Evolutionary conservation across 2,329 filamentous ascomycete species (phyloP).

Genomic region (Xylaria sp.): DNA sequence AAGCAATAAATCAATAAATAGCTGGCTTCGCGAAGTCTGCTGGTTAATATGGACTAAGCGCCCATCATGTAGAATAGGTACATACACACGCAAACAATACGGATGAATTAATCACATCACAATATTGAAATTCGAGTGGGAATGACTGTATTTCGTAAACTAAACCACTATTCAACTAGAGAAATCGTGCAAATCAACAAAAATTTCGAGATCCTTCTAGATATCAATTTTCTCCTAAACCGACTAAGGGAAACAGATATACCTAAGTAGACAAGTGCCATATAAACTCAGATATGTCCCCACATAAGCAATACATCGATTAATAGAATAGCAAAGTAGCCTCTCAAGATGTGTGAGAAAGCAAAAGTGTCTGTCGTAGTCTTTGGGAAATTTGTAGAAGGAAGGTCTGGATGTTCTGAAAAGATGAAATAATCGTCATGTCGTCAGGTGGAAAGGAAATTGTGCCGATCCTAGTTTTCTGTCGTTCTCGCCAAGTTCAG

Average conservation of each 20-base stretch:
- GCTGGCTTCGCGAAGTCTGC: conserved; percentile 1
- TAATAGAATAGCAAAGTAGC: not conserved
- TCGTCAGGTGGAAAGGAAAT: conserved; percentile 12
- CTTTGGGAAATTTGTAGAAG: not conserved
- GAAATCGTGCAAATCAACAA: not conserved
- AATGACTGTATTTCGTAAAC: conserved; percentile 27
- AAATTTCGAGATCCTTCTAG: not conserved
- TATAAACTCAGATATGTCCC: not conserved
- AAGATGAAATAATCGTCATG: conserved; percentile 13
- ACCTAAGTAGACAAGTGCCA: not conserved
- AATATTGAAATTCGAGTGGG: not conserved
- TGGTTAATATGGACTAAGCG: not conserved
- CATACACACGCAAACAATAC: conserved; percentile 12
- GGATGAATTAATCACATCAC: conserved; percentile 2
- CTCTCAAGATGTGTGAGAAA: not conserved
- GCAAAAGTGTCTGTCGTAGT: not conserved
- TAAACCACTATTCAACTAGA: not conserved
- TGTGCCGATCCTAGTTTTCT: conserved; percentile 6
- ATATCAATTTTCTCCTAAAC: not conserved
- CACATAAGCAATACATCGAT: not conserved
- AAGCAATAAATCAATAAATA: not conserved
- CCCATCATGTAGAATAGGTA: conserved; percentile 27
- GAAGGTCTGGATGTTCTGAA: not conserved
- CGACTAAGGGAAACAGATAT: not conserved
- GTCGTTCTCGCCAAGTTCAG: conserved; percentile 4